Percentiles rank a stretch among this genome's conserved stretches.
Conservation (phyloP, 257 asterid species). For the Capsicum rhomboideum region DNA sequence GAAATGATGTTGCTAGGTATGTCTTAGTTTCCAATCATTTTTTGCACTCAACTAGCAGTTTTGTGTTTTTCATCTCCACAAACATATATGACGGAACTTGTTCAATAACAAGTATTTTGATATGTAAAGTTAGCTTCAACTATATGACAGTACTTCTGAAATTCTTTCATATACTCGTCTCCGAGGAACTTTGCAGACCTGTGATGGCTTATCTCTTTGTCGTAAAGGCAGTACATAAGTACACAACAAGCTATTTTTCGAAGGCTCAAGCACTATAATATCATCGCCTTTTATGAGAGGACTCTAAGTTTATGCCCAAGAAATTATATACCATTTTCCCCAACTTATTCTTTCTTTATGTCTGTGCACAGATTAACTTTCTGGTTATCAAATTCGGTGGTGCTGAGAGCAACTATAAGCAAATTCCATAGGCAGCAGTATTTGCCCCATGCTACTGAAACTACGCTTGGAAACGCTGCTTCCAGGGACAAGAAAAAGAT, state of each 20-base stretch:
- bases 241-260: neutral
- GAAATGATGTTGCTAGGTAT: slow-evolving; percentile 84
- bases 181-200: neutral
- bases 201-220: neutral
- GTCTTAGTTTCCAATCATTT: neutral
- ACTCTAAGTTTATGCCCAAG: neutral
- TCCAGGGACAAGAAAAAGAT: slow-evolving; percentile 21
- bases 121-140: neutral
- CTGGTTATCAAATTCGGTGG: slow-evolving; percentile 72
- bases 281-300: neutral
- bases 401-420: slow-evolving; percentile 55
- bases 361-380: slow-evolving; percentile 57
- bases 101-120: neutral
- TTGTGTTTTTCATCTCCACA: neutral
- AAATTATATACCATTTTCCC: neutral
- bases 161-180: neutral
- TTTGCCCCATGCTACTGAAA: slow-evolving; percentile 22
- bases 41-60: neutral
- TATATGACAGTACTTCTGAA: neutral
- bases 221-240: neutral
- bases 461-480: slow-evolving; percentile 12
- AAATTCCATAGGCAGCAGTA: slow-evolving; percentile 30
- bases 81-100: neutral
- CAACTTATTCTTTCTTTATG: neutral
- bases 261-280: neutral